phyloP scores from a whole-genome alignment of 23 red algal genomes.

The Rhodosorus marinus region DNA sequence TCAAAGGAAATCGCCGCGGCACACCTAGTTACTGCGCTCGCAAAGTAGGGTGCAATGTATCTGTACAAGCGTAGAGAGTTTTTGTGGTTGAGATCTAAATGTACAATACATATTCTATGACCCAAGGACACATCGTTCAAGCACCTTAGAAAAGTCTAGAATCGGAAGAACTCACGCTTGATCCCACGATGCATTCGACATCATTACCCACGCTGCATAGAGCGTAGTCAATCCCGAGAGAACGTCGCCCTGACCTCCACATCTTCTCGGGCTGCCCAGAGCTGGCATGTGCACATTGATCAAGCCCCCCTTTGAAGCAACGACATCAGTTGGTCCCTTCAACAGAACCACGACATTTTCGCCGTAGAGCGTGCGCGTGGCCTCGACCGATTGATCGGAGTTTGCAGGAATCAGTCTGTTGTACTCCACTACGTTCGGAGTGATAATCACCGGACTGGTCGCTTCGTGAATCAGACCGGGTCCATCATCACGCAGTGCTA shows the following conservation, averaged over 20 bases:
- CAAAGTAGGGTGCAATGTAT: slow-evolving; percentile 5
- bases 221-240: slow-evolving; percentile 34
- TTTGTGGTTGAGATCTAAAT: too few relatives aligned
- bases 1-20: slow-evolving; percentile 13
- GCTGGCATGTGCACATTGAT: neutral
- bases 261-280: slow-evolving; percentile 12
- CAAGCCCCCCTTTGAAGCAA: neutral
- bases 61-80: too few relatives aligned
- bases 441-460: slow-evolving; percentile 13
- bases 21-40: slow-evolving; percentile 3
- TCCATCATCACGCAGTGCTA: neutral
- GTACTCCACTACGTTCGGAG: slow-evolving; percentile 57
- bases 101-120: too few relatives aligned
- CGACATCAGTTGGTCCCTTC: slow-evolving; percentile 31
- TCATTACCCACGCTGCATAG: slow-evolving; percentile 3
- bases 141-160: neutral
- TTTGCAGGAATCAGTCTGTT: slow-evolving; percentile 7
- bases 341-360: slow-evolving; percentile 21
- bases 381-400: neutral
- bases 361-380: slow-evolving; percentile 6
- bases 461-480: neutral
- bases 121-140: neutral
- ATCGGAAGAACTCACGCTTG: neutral
- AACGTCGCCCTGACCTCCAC: slow-evolving; percentile 76
- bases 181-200: neutral